Conservation (phyloP, 2,329 filamentous ascomycete species). For the Trichoderma atrobrunneum region DNA sequence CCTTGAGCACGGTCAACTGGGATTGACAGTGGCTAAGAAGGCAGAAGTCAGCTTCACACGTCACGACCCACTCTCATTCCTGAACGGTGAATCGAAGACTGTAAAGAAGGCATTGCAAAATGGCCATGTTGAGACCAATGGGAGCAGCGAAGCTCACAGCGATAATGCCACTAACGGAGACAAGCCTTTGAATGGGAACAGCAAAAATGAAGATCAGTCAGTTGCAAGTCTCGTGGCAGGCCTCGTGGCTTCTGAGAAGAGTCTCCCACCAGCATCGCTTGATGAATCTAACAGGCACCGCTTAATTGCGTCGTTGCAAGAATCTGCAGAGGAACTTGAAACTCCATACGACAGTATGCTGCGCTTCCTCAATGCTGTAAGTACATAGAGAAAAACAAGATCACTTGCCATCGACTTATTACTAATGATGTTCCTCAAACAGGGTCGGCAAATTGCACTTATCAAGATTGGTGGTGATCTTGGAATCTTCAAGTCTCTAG, state of each 20-base stretch:
- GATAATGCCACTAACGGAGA: neutral
- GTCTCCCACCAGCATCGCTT: neutral
- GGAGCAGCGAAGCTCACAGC: neutral
- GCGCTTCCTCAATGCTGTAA: constrained; percentile 13
- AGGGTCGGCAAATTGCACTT: neutral
- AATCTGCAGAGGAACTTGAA: constrained; percentile 8
- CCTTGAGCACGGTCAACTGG: neutral
- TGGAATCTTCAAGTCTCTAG: constrained; percentile 23
- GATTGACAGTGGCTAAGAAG: neutral
- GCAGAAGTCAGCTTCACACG: neutral
- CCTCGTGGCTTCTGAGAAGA: neutral
- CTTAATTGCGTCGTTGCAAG: neutral
- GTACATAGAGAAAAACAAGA: neutral
- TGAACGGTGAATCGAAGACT: neutral
- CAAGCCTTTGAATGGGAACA: neutral
- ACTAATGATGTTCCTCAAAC: neutral
- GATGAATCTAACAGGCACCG: constrained; percentile 13
- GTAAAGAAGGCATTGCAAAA: neutral
- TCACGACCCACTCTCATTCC: neutral
- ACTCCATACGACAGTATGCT: constrained; percentile 12
- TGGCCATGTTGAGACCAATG: neutral
- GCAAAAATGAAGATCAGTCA: neutral
- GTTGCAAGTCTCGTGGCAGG: neutral
- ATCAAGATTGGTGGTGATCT: constrained; percentile 22
- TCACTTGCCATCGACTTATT: neutral